phyloP scores from a whole-genome alignment of 768 basidiomycete genomes.

The Amanita brunnescens region DNA sequence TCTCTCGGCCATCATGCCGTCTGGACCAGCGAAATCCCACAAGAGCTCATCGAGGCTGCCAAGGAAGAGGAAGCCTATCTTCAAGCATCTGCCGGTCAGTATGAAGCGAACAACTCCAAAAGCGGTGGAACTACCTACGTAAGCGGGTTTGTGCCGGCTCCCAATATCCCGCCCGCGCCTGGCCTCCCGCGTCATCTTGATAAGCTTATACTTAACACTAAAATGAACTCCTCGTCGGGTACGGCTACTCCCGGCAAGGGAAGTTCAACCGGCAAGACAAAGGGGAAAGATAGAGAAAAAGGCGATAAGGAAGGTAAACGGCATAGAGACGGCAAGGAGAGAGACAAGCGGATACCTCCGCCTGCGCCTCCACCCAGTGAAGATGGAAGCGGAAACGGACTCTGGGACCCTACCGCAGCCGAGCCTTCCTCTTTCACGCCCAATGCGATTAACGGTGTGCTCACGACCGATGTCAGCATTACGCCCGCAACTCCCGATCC shows the following conservation, averaged over 20 bases:
- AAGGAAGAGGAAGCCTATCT: constrained; percentile 78
- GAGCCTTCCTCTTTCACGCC: not conserved
- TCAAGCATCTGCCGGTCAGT: constrained; percentile 32
- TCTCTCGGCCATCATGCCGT: constrained; percentile 17
- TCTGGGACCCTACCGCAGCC: constrained; percentile 3
- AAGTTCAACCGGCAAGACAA: constrained; percentile 17
- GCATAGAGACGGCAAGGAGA: constrained; percentile 12
- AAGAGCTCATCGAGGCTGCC: constrained; percentile 70
- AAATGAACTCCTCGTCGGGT: constrained; percentile 21
- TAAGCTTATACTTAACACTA: constrained; percentile 81
- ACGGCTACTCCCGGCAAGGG: constrained; percentile 1
- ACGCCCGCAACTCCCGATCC: constrained; percentile 5
- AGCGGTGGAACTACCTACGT: constrained; percentile 18
- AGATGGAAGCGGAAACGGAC: constrained; percentile 13
- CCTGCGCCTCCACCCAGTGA: constrained; percentile 23
- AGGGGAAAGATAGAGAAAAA: constrained; percentile 8
- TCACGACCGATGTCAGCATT: constrained; percentile 5
- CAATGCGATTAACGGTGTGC: not conserved
- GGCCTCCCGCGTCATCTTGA: constrained; percentile 85
- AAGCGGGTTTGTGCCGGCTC: constrained; percentile 45
- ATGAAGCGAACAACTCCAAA: constrained; percentile 13
- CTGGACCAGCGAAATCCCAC: constrained; percentile 80
- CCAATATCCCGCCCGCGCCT: constrained; percentile 84
- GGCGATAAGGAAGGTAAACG: constrained; percentile 6
- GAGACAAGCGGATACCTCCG: constrained; percentile 13